Base-by-base conservation (phyloP, 495 filamentous ascomycete genomes). In the Aspergillus nidulans region DNA sequence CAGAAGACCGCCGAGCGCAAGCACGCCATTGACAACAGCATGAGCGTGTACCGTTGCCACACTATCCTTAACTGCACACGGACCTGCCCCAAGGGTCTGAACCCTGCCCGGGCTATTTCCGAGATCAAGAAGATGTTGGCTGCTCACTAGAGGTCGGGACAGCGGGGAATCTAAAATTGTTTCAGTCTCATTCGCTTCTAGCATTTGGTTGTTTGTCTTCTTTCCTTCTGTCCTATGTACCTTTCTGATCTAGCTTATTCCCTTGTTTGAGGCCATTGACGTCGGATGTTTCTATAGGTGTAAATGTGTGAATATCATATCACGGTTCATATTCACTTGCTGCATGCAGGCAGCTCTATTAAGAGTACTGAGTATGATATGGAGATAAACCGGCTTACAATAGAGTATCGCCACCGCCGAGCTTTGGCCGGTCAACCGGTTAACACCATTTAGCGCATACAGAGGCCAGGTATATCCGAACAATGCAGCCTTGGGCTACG, bases 111-210 rank as follows among this genome's bases (percentile, higher is more conserved):
- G 62, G 94, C 94, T 4, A 96, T 98, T 77, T 90, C 91, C 55
- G 85, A 95, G 83, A 95, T 96, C 74, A 98, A 97, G 87, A 97
- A 96, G 86, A 84, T 86, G 76, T 83, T 98, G 89, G 84, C 91
- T 39, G 43, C 69, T 52, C 70, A 73, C 40, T 68, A 65, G 49
- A 53, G 25, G 19, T 24, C 42, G 7, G 36, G n/a, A 38, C 49
- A 56, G 32, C 49, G 32, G 19, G 34, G 52, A 54, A 65, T 63
- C 66, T 65, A 62, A 62, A 68, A 69, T 61, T 68, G 52, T 64
- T 64, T 61, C 61, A 57, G 60, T 69, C 61, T 46, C 43, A 46
- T 69, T 61, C 63, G 46, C 50, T 59, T 58, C 34, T 52, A 44
- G 45, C 42, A 58, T 55, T 30, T 55, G 20, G 16, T 39, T 55